Base-by-base conservation (phyloP, 1,284 basidiomycete species). In the Violaceomyces palustris region DNA sequence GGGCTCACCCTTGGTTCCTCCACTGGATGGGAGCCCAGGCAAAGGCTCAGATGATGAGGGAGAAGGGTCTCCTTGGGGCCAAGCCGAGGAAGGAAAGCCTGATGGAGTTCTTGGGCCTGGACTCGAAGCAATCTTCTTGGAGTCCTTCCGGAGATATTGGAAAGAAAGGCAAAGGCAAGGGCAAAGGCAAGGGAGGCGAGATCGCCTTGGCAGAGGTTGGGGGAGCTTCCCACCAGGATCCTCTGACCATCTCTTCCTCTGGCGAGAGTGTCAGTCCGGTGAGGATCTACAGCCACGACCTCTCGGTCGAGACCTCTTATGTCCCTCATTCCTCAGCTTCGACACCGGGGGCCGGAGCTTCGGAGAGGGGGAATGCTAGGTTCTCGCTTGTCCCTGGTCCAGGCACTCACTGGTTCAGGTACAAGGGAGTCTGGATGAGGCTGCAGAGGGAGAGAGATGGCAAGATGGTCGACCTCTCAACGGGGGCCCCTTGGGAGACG, bases 311-410 rank as follows among this genome's bases (percentile, higher is more conserved):
- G 76, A 99, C 94, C 4, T 50, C 45, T 21, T 61, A 60, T 28
- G 58, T 49, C 11, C 51, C 60, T 2, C 48, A 50, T 26, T 41
- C 55, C 0, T 53, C 49, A 17, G 54, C 50, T 0, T 45, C 50
- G n/a, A 51, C 48, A 41, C 50, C 49, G 2, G 41, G 52, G n/a
- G 53, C 49, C 11, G 45, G 54, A 29, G 45, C 47, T 12, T 46
- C 53, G 3, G 61, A 64, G 28, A 56, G 60, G 8, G 67, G 59
- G 7, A 32, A 36, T 18, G 63, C 66, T 14, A 43, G 87, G 37
- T 99, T 98, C 78, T 87, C 84, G 56, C 81, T 98, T 11, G 88
- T 98, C 4, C 94, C 94, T 0, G 94, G 93, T 0, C 91, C 92
- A 4, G 94, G 94, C 0, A 87, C 82, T 9, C 94, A 99, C 75